phyloP scores from a whole-genome alignment of 352 stramenopile species.

The Globisporangium nagaii region DNA sequence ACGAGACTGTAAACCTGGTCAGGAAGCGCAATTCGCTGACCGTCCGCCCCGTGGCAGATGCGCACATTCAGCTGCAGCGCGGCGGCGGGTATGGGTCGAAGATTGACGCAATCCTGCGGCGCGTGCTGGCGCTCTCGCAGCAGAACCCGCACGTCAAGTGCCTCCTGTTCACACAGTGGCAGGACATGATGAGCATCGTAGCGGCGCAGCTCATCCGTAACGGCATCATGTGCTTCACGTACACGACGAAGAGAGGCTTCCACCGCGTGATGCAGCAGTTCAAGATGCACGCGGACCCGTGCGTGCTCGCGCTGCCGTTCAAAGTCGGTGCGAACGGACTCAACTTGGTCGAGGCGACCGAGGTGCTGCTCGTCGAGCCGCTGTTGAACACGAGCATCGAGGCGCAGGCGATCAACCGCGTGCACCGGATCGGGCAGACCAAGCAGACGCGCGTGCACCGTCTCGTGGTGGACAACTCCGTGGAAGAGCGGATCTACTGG shows the following conservation, averaged over 20 bases:
- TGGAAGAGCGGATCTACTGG: conserved; percentile 87
- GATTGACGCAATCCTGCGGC: conserved; percentile 52
- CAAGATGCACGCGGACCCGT: conserved; percentile 36
- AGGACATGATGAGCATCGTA: conserved; percentile 72
- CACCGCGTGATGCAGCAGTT: conserved; percentile 43
- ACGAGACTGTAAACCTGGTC: not conserved
- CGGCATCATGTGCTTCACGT: conserved; percentile 70
- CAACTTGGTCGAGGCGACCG: conserved; percentile 90
- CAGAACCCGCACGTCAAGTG: conserved; percentile 70
- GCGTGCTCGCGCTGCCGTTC: conserved; percentile 72
- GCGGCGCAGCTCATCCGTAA: conserved; percentile 23
- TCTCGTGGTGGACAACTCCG: conserved; percentile 84
- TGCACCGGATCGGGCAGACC: conserved; percentile 89
- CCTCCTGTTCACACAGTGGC: conserved; percentile 91
- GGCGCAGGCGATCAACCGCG: conserved; percentile 83
- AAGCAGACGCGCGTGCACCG: conserved; percentile 78
- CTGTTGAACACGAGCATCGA: conserved; percentile 85
- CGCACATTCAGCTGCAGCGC: conserved; percentile 8
- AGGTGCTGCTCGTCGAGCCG: conserved; percentile 90
- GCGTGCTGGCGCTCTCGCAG: conserved; percentile 39
- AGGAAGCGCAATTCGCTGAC: not conserved
- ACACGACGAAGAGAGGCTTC: conserved; percentile 51
- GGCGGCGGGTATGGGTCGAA: conserved; percentile 63
- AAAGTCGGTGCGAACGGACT: conserved; percentile 89
- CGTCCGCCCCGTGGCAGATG: conserved; percentile 1